phyloP scores from a whole-genome alignment of 331 rosid genomes.

The Stylosanthes scabra region DNA sequence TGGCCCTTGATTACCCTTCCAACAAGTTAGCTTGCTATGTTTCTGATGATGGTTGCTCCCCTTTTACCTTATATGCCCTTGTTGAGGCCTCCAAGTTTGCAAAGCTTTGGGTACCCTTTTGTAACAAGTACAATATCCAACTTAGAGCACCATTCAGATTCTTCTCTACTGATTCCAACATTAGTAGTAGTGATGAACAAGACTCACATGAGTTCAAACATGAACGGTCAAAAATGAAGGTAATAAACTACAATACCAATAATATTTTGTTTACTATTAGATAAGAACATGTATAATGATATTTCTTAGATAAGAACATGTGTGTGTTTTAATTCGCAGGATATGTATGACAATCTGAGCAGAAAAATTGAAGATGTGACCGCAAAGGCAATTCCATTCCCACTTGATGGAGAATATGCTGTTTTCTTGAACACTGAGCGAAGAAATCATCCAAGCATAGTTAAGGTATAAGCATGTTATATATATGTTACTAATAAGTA shows the following conservation, averaged over 20 bases:
- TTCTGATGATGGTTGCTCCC: constrained; percentile 87
- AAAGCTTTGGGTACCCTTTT: constrained; percentile 70
- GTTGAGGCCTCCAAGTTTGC: constrained; percentile 67
- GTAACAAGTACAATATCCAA: constrained; percentile 58
- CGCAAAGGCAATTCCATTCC: constrained; percentile 12
- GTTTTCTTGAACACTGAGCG: constrained; percentile 47
- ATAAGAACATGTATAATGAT: background rate
- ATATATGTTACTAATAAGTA: no score
- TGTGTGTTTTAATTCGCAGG: constrained; percentile 41
- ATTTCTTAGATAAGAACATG: no score
- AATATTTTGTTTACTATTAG: no score
- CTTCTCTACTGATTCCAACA: constrained; percentile 31
- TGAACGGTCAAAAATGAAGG: constrained; percentile 61
- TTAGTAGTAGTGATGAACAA: background rate
- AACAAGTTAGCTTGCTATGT: constrained; percentile 81
- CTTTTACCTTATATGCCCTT: constrained; percentile 60
- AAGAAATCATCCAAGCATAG: constrained; percentile 60
- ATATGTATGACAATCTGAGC: constrained; percentile 51
- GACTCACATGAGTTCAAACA: constrained; percentile 44
- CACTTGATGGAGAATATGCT: constrained; percentile 31
- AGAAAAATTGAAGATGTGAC: constrained; percentile 43
- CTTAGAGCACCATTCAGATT: constrained; percentile 73
- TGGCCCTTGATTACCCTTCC: constrained; percentile 76
- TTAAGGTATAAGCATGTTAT: constrained; percentile 48
- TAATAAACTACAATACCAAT: constrained; percentile 6